Evolutionary conservation across 1,284 basidiomycete genomes (phyloP), one percentile per base, ranked within the genome.

Genomic region (Ustilago shanxiensis): DNA sequence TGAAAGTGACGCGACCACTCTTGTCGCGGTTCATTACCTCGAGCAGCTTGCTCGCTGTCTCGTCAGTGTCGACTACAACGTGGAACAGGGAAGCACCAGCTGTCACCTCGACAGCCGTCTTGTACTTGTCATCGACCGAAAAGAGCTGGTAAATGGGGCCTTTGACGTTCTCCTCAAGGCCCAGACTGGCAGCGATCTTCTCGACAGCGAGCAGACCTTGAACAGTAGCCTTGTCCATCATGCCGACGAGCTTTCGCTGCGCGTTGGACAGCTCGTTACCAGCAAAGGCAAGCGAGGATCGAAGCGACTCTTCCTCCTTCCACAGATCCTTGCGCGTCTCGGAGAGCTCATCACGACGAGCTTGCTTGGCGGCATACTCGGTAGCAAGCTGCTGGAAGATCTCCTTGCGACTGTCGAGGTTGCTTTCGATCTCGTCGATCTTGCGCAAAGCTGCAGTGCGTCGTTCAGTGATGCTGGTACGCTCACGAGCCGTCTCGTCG

Each of bases 81-180:
- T 99, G 96, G 89, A 99, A 99, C 44, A 99, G 88, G 81, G 95
- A 95, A 37, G 93, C 95, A 0, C 95, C 95, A 0, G 95, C 97
- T 0, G 95, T 98, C 39, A 95, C 90, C 86, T 99, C 97, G 13
- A 98, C 91, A 1, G 97, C 94, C 1, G 91, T 94, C 86, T 95
- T 96, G 88, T 95, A 99, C 80, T 92, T 93, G 81, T 98, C 95
- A 0, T 92, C 90, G 56, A 98, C 92, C 69, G 95, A 92, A 84
- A 98, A 98, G 0, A 99, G 90, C 68, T 93, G 91, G 86, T 98
- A 99, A 13, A 99, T 87, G 3, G 97, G 95, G 0, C 97, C 97
- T 81, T 95, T 93, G 13, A 98, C 95, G 2, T 89, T 89, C 49
- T 57, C 66, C 16, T 90, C 88, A 2, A 98, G 87, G 13, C 89